Evolutionary conservation across 805 yeast species (phyloP).

Genomic region (Candida lessepsii): DNA sequence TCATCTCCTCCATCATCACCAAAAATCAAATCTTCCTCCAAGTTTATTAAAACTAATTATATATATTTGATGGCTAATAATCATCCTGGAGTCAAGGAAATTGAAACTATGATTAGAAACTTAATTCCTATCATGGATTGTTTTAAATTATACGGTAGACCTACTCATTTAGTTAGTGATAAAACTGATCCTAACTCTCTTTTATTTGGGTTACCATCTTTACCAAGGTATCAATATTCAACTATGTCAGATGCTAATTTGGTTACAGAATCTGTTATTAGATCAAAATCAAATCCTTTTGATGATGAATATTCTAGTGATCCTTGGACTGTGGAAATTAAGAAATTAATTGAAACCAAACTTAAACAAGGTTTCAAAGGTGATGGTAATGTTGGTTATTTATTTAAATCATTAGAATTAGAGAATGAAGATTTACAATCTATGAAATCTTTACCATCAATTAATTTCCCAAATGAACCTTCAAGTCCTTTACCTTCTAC

Average conservation of each 20-base stretch:
- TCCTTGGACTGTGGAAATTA: slow-evolving; percentile 27
- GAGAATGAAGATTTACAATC: slow-evolving; percentile 15
- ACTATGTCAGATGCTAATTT: slow-evolving; percentile 13
- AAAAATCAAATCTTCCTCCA: slow-evolving; percentile 19
- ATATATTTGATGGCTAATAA: slow-evolving; percentile 70
- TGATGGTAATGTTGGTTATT: slow-evolving; percentile 32
- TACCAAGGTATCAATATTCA: slow-evolving; percentile 66
- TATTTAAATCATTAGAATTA: slow-evolving; percentile 23
- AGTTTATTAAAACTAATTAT: slow-evolving; percentile 26
- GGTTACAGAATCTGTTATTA: slow-evolving; percentile 23
- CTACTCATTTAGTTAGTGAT: slow-evolving; percentile 69
- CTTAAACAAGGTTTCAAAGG: slow-evolving; percentile 30
- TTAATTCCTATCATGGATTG: slow-evolving; percentile 69
- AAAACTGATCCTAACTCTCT: slow-evolving; percentile 64
- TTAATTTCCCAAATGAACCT: slow-evolving; percentile 15
- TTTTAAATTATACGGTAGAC: slow-evolving; percentile 73
- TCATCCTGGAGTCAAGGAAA: slow-evolving; percentile 70
- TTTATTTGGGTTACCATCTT: slow-evolving; percentile 70
- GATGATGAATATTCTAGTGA: slow-evolving; percentile 22
- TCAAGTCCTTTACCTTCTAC: slow-evolving; percentile 6
- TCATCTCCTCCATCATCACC: slow-evolving; percentile 18
- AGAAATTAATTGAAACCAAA: slow-evolving; percentile 15
- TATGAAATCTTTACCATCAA: slow-evolving; percentile 13
- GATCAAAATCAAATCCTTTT: slow-evolving; percentile 25
- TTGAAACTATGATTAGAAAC: slow-evolving; percentile 71